Conservation (phyloP, 139 green algal species). For the Medakamo hakoo region DNA sequence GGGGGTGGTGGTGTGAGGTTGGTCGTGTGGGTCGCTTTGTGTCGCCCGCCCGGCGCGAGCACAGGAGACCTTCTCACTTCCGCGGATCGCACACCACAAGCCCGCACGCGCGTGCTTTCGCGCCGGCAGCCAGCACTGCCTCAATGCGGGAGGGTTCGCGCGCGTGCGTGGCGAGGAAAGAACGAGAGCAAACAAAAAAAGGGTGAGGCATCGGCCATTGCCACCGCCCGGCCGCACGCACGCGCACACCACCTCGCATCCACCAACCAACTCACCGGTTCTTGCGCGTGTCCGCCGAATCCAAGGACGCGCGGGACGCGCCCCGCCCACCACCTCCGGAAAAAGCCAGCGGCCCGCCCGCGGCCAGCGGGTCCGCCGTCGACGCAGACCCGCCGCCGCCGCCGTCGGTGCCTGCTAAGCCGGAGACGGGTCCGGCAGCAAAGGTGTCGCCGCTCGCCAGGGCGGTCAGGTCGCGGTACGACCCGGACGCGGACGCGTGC, state of each 20-base stretch:
- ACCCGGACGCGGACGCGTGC: neutral
- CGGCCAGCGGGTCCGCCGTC: too few relatives aligned
- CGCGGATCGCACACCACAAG: too few relatives aligned
- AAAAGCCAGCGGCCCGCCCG: too few relatives aligned
- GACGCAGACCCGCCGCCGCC: neutral
- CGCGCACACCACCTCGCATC: too few relatives aligned
- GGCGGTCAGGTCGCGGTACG: conserved; percentile 1
- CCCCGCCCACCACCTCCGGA: neutral
- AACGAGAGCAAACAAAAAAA: neutral
- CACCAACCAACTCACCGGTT: neutral
- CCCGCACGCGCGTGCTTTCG: too few relatives aligned
- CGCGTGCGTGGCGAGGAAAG: too few relatives aligned
- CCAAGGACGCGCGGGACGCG: neutral
- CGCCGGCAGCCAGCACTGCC: too few relatives aligned
- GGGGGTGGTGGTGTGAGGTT: neutral
- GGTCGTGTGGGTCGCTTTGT: too few relatives aligned
- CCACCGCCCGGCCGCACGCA: neutral
- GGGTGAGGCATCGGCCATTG: neutral
- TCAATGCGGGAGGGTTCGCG: too few relatives aligned
- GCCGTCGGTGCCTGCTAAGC: neutral
- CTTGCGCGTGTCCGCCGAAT: conserved; percentile 4
- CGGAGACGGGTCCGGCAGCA: conserved; percentile 4
- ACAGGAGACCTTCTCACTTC: too few relatives aligned
- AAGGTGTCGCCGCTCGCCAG: neutral
- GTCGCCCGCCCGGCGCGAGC: too few relatives aligned